These are phyloP conservation scores for Aspergillus phoenicis DNA, from an alignment of 2,329 filamentous ascomycete genomes.

Conservation along the genomic window DNA sequence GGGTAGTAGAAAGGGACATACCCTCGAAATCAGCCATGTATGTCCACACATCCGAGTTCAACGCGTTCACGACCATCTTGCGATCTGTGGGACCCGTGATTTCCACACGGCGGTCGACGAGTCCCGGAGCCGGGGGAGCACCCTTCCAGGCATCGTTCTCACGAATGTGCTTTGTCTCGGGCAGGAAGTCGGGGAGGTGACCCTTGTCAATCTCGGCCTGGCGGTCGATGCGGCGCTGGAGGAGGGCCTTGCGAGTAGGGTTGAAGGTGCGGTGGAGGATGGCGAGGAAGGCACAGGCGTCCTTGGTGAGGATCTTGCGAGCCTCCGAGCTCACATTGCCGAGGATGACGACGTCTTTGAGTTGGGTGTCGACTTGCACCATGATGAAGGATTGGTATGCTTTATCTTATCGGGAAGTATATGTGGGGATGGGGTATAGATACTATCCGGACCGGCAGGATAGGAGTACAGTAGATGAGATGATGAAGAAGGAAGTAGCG, in stretches of 20 bases:
- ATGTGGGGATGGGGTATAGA: no score
- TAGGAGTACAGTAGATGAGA: no score
- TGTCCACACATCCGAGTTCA: slow-evolving; percentile 96
- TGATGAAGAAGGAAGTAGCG: no score
- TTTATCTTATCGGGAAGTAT: background rate
- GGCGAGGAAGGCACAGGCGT: slow-evolving; percentile 88
- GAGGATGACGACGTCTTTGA: slow-evolving; percentile 85
- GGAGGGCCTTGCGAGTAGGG: slow-evolving; percentile 78
- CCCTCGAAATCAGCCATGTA: slow-evolving; percentile 99
- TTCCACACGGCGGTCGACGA: slow-evolving; percentile 91
- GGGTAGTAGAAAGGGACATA: slow-evolving; percentile 45
- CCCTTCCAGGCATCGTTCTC: slow-evolving; percentile 94
- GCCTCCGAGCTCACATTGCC: slow-evolving; percentile 76
- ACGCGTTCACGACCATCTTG: slow-evolving; percentile 98
- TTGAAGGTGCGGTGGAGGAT: slow-evolving; percentile 96
- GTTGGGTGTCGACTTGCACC: slow-evolving; percentile 72
- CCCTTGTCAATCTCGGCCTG: slow-evolving; percentile 94
- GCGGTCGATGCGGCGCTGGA: slow-evolving; percentile 81
- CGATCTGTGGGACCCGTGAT: slow-evolving; percentile 96
- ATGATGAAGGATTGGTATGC: slow-evolving; percentile 46
- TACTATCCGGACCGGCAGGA: no score
- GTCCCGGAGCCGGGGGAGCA: slow-evolving; percentile 84
- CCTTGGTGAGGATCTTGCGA: slow-evolving; percentile 87
- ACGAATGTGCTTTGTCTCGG: slow-evolving; percentile 92
- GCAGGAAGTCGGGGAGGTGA: slow-evolving; percentile 85